Base-by-base conservation (phyloP, 2,329 filamentous ascomycete genomes). In the Blastomyces emzantsi region DNA sequence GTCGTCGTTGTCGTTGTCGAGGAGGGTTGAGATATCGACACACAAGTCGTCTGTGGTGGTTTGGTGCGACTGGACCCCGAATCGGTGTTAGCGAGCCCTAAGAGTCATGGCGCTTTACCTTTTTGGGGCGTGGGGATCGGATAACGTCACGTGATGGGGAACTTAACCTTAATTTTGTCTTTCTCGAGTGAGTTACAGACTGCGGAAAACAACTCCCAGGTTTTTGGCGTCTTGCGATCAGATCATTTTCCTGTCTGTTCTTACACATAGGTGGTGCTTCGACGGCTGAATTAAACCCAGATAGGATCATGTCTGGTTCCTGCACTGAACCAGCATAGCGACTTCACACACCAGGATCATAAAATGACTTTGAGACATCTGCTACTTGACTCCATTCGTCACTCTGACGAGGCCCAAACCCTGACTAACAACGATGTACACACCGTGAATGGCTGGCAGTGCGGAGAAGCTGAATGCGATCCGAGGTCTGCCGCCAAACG, bases 31-130 rank as follows among this genome's bases (percentile, higher is more conserved):
- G 39, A 59, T 19, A 59, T 45, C 57, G 39, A 36, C 30, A 9
- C 33, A 58, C n/a, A 45, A 58, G 39, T 25, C n/a, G 25, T 55
- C 36, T 45, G 39, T 59, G 57, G 57, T 59, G 57, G 51, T 55
- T 55, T 55, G 51, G 57, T 59, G 57, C 57, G 57, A 45, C 17
- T 55, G 43, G 39, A 43, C 5, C 39, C 57, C 57, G 28, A 59
- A 28, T 39, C 56, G 56, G 56, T 30, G n/a, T 59, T 59, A 59
- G 57, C 57, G 57, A 59, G 57, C 57, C 57, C 57, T 59, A 59
- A 25, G 8, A 19, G 41, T 17, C 2, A n/a, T 2, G 1, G 41
- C 57, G 41, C 57, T 47, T 45, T 41, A n/a, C 57, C 57, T 1
- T 25, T 47, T 59, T 59, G 4, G 57, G 57, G 5, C 30, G 7